Base-by-base conservation (phyloP, 768 basidiomycete species). In the Lactarius hengduanensis region DNA sequence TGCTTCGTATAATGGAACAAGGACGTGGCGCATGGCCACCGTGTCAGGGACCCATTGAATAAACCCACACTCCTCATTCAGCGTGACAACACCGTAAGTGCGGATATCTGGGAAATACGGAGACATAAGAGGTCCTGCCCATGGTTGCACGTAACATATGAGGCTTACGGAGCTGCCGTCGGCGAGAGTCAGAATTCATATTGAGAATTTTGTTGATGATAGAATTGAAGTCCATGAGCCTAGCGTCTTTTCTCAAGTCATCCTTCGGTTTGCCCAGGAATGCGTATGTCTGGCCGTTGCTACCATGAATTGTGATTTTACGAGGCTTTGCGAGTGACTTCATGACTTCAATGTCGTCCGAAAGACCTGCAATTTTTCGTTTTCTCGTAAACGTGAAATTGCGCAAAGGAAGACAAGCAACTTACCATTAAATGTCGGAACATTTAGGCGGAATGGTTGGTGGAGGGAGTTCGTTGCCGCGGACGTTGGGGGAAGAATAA, bases 11-110 rank as follows among this genome's bases (percentile, higher is more conserved):
- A 77, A 77, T 66, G 87, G 87, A 60, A 82, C 70, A 16, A 98
- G 79, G 54, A 98, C 83, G 0, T 84, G 83, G 34, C 96, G 88
- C 43, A 98, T 77, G 1, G 94, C 91, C 32, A 86, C 82, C 1
- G 96, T 97, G 74, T 98, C 91, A 0, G 90, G 92, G 3, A 99
- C 97, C 97, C 97, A 99, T 86, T 99, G 94, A 63, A 98, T 94
- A 58, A 98, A 86, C 0, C 97, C 97, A 72, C 96, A 98, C 70
- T 96, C 94, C 71, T 98, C 96, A 73, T 97, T 98, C 68, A 99
- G 82, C 6, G 96, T 93, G 32, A 97, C 90, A n/a, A 98, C 94
- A n/a, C 94, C 92, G 73, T 98, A 99, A 2, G 97, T 98, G 30
- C 96, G 87, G 65, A 99, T 94, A 74, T 90, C 96, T 96, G 67